Evolutionary conservation across 176 grass and related monocot species (phyloP), one percentile per base, ranked within the genome.

Genomic region (Triticum dicoccoides): DNA sequence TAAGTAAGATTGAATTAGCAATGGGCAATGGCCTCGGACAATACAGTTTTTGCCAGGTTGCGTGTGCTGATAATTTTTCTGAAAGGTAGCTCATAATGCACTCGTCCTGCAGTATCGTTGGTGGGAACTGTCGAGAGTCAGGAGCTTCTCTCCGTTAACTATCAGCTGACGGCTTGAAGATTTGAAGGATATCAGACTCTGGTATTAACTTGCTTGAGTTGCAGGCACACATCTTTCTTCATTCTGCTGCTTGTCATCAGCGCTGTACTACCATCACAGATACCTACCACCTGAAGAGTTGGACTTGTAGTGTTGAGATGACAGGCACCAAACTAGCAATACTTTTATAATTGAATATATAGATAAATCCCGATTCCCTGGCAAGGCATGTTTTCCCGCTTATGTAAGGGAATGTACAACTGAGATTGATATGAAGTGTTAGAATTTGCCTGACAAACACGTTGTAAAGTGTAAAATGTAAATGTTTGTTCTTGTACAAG

Each of bases 301-400:
- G n/a, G 3, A 34, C 11, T 25, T 38, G 54, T 51, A 68, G 47
- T 69, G 3, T 52, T 51, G 64, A 34, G 17, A 68, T 3, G 61
- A 45, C 5, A 5, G 74, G 18, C 4, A 79, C 21, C 3, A 49
- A 69, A 81, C 10, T 27, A 81, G 41, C 33, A 32, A 25, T 17
- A n/a, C 27, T 18, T 10, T n/a, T 68, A 81, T 80, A 80, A 80
- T 4, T 4, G n/a, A 63, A 37, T 80, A 37, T 80, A 39, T 80
- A 17, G 33, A 24, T 78, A 61, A 79, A 24, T 80, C 38, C 18
- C 29, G 14, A 44, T 80, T 44, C 45, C 20, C 29, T 2, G 8
- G 7, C 24, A 76, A 52, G 39, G 39, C n/a, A 73, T 41, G 15
- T 73, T 73, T 23, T 73, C 12, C 3, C 23, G 24, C n/a, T 74